phyloP scores from a whole-genome alignment of 2,329 filamentous ascomycete genomes.

The Metarhizium rileyi region DNA sequence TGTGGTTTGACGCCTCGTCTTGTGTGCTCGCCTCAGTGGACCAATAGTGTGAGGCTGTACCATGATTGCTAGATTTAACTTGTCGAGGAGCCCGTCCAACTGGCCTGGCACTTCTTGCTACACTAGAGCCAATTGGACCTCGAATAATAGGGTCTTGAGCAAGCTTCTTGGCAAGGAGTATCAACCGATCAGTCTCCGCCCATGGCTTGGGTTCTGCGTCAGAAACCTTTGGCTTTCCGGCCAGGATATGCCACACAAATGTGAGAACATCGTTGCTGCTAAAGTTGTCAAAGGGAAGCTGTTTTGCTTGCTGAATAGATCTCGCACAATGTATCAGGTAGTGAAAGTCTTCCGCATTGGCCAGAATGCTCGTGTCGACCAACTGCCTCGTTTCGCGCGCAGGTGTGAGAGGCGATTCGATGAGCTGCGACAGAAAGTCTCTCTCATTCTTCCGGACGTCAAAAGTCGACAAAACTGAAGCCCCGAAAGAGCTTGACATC shows the following conservation, averaged over 20 bases:
- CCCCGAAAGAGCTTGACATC: slow-evolving; percentile 2
- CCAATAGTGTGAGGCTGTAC: neutral
- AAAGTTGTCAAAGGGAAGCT: slow-evolving; percentile 11
- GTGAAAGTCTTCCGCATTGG: slow-evolving; percentile 24
- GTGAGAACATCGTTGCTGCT: slow-evolving; percentile 24
- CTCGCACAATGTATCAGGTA: slow-evolving; percentile 23
- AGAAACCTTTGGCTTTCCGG: slow-evolving; percentile 4
- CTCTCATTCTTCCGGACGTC: slow-evolving; percentile 21
- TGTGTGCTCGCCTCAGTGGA: neutral
- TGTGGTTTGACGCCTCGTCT: neutral
- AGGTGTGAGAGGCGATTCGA: slow-evolving; percentile 18
- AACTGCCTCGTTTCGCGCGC: slow-evolving; percentile 17
- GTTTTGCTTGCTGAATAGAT: slow-evolving; percentile 15
- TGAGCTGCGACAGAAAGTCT: slow-evolving; percentile 21
- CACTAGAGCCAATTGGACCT: slow-evolving; percentile 3
- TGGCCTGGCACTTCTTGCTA: neutral
- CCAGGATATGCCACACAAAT: slow-evolving; percentile 19
- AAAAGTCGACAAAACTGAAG: slow-evolving; percentile 17
- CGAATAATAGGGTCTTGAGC: slow-evolving; percentile 14
- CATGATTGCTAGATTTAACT: neutral
- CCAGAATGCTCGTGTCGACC: slow-evolving; percentile 21
- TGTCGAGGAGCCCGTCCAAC: neutral
- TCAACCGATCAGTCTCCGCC: slow-evolving; percentile 26
- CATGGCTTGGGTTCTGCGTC: slow-evolving; percentile 15
- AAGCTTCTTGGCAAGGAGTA: slow-evolving; percentile 19